Evolutionary conservation across 352 stramenopile genomes (phyloP).

Genomic region (Blastocystis sp.): DNA sequence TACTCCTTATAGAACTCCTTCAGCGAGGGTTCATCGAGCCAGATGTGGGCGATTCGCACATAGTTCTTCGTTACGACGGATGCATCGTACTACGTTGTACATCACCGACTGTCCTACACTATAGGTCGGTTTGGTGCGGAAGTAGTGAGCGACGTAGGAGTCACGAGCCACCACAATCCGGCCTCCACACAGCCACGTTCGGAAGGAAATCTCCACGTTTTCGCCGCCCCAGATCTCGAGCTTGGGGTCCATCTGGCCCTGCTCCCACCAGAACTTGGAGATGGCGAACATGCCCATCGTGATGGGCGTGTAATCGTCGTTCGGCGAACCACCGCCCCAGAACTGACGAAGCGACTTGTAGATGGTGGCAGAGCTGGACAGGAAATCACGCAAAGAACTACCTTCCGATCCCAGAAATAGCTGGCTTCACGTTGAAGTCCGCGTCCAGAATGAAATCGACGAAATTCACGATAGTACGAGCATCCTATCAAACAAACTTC

Average conservation of each 20-base stretch:
- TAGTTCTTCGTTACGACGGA: slow-evolving; percentile 43
- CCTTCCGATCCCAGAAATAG: background rate
- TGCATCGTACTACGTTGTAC: background rate
- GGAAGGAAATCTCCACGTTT: slow-evolving; percentile 60
- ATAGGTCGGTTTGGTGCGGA: slow-evolving; percentile 44
- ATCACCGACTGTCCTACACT: background rate
- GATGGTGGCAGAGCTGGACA: slow-evolving; percentile 38
- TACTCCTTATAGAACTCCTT: slow-evolving; percentile 44
- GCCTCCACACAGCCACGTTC: slow-evolving; percentile 55
- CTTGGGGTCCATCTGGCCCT: slow-evolving; percentile 37
- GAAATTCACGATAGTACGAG: slow-evolving; percentile 43
- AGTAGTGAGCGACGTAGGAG: slow-evolving; percentile 48
- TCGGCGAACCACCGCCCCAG: slow-evolving; percentile 30
- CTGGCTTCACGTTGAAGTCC: slow-evolving; percentile 44
- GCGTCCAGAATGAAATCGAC: slow-evolving; percentile 45
- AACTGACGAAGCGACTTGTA: slow-evolving; percentile 45
- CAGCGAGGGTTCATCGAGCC: slow-evolving; percentile 7
- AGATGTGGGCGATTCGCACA: slow-evolving; percentile 24
- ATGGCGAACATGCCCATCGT: slow-evolving; percentile 62
- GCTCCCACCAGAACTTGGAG: slow-evolving; percentile 51
- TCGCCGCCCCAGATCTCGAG: slow-evolving; percentile 53
- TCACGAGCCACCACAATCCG: slow-evolving; percentile 48
- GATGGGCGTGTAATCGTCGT: slow-evolving; percentile 43
- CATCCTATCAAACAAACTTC: background rate
- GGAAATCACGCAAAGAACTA: background rate